These are phyloP conservation scores for Kwoniella mangroviensis DNA, from an alignment of 768 basidiomycete genomes.

Conservation along the genomic window DNA sequence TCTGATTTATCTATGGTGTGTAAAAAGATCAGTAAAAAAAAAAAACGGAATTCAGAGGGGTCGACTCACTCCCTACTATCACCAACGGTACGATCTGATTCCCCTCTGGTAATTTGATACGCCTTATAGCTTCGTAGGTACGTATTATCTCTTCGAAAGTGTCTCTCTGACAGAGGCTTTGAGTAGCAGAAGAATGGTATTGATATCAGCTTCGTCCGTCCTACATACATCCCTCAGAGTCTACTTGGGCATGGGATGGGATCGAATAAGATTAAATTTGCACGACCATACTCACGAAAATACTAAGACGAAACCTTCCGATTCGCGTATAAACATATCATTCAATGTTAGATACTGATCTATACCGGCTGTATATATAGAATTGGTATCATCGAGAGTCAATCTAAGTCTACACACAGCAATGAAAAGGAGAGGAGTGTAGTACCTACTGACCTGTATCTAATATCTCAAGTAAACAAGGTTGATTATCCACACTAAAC, in stretches of 20 bases:
- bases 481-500: constrained; percentile 32
- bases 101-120: constrained; percentile 67
- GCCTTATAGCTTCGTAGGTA: constrained; percentile 78
- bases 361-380: constrained; percentile 29
- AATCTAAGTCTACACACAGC: too few relatives aligned
- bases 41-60: neutral
- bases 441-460: constrained; percentile 30
- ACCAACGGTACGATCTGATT: constrained; percentile 73
- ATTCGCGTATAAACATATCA: constrained; percentile 40
- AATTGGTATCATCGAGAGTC: too few relatives aligned
- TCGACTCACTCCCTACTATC: constrained; percentile 75
- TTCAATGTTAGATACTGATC: constrained; percentile 38
- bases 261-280: neutral
- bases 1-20: constrained; percentile 62
- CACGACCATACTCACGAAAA: constrained; percentile 61
- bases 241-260: neutral
- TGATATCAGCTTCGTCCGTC: neutral
- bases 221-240: neutral
- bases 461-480: constrained; percentile 38
- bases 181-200: neutral
- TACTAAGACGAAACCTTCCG: constrained; percentile 51
- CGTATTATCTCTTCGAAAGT: constrained; percentile 78
- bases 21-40: neutral
- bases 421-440: neutral
- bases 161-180: constrained; percentile 78